phyloP scores from a whole-genome alignment of 345 rosid species.

The Lumnitzera littorea region DNA sequence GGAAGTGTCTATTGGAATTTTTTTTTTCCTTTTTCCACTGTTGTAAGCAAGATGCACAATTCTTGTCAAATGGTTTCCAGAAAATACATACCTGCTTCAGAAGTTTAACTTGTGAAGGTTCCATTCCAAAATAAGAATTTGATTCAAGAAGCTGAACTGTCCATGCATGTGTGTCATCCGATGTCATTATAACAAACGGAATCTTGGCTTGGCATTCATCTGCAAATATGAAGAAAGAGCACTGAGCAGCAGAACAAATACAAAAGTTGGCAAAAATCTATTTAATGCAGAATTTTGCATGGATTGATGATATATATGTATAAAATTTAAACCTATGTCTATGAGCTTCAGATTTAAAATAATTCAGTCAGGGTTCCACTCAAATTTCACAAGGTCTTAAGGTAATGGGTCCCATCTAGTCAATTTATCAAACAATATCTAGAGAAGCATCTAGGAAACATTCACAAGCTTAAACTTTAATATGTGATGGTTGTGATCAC shows the following conservation, averaged over 20 bases:
- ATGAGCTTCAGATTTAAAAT: not conserved
- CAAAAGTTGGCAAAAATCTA: slow-evolving; percentile 5
- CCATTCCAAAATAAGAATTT: slow-evolving; percentile 88
- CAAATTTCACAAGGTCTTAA: no score
- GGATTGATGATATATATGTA: not conserved
- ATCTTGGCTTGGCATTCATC: slow-evolving; percentile 50
- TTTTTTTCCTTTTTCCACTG: no score
- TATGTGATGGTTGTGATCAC: no score
- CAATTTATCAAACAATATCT: no score
- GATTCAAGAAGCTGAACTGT: slow-evolving; percentile 59
- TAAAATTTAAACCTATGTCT: not conserved
- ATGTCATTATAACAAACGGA: slow-evolving; percentile 93
- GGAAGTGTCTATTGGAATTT: no score
- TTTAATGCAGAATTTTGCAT: not conserved
- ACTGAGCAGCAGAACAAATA: not conserved
- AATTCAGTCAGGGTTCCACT: no score
- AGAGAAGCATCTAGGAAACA: no score
- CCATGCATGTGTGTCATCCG: slow-evolving; percentile 88
- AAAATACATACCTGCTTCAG: slow-evolving; percentile 64
- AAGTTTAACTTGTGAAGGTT: slow-evolving; percentile 73
- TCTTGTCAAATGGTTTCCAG: not conserved
- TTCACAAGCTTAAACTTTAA: no score
- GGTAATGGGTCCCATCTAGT: no score
- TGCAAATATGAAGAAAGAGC: slow-evolving; percentile 14
- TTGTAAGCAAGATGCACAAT: no score